Percentiles rank a stretch among this genome's conserved stretches.
These are phyloP conservation scores for Apophysomyces elegans DNA, from an alignment of 371 early-diverging fungal species.

Conservation along the genomic window DNA sequence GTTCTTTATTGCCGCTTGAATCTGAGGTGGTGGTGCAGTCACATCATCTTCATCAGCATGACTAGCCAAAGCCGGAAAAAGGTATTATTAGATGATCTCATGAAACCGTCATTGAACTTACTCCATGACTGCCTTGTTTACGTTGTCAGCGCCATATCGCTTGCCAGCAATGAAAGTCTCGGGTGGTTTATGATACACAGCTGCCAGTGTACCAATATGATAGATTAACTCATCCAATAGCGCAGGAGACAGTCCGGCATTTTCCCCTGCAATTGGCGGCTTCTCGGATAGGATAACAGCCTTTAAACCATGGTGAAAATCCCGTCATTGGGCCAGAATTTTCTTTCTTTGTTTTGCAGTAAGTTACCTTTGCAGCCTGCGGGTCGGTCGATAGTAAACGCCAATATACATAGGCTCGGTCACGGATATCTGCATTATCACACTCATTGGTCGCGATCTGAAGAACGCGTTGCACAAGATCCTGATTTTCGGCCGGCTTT, in stretches of 20 bases:
- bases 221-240: slow-evolving; percentile 87
- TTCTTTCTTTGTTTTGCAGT: neutral
- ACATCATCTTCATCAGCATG: slow-evolving; percentile 58
- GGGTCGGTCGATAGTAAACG: slow-evolving; percentile 93
- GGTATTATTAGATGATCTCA: neutral
- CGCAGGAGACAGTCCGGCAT: slow-evolving; percentile 75
- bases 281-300: slow-evolving; percentile 86
- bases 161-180: slow-evolving; percentile 75
- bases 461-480: slow-evolving; percentile 84
- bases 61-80: slow-evolving; percentile 24
- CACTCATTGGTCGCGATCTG: slow-evolving; percentile 88
- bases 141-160: slow-evolving; percentile 63
- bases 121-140: slow-evolving; percentile 52
- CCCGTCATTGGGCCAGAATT: neutral
- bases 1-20: slow-evolving; percentile 60
- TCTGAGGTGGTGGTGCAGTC: slow-evolving; percentile 53
- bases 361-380: slow-evolving; percentile 68
- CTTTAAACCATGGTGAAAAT: slow-evolving; percentile 23
- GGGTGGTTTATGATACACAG: slow-evolving; percentile 94
- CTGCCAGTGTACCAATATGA: slow-evolving; percentile 87
- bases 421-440: slow-evolving; percentile 95
- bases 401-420: slow-evolving; percentile 97
- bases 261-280: slow-evolving; percentile 89
- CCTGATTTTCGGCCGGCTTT: slow-evolving; percentile 87
- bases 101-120: slow-evolving; percentile 27